Percentiles rank a stretch among this genome's conserved stretches.
phyloP scores from a whole-genome alignment of 176 grass and related monocot genomes.

The Oryza coarctata region DNA sequence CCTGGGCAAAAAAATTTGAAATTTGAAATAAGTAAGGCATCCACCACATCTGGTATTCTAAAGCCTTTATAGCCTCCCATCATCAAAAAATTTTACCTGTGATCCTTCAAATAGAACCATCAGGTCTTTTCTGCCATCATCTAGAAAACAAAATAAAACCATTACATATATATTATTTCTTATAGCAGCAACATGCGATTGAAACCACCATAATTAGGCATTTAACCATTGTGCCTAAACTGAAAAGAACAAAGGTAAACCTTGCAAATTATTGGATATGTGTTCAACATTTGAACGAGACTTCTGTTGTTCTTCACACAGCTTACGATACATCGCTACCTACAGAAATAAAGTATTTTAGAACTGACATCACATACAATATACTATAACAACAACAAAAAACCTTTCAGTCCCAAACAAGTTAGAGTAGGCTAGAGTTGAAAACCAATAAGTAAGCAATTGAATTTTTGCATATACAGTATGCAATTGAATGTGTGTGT shows the following conservation, averaged over 20 bases:
- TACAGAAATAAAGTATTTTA: constrained; percentile 36
- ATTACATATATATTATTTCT: constrained; percentile 21
- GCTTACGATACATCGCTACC: constrained; percentile 93
- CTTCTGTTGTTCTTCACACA: constrained; percentile 91
- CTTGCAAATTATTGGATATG: constrained; percentile 43
- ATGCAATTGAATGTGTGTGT: too few relatives aligned
- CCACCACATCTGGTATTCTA: constrained; percentile 24
- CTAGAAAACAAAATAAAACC: constrained; percentile 34
- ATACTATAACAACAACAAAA: too few relatives aligned
- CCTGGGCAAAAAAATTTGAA: constrained; percentile 33
- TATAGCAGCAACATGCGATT: constrained; percentile 3
- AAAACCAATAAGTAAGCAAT: too few relatives aligned
- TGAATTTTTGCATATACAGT: too few relatives aligned
- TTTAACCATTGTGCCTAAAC: neutral
- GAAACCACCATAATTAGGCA: constrained; percentile 20
- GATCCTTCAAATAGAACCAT: constrained; percentile 87
- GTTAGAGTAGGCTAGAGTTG: too few relatives aligned
- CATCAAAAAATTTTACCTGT: constrained; percentile 58
- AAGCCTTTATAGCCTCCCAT: constrained; percentile 9
- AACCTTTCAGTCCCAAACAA: too few relatives aligned
- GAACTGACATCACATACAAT: constrained; percentile 13
- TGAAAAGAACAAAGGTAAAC: constrained; percentile 35
- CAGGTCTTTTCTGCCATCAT: constrained; percentile 67
- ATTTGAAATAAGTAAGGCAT: constrained; percentile 13
- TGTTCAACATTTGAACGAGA: constrained; percentile 47